phyloP scores from a whole-genome alignment of 768 basidiomycete species.

The Leccinum pellstonianum region DNA sequence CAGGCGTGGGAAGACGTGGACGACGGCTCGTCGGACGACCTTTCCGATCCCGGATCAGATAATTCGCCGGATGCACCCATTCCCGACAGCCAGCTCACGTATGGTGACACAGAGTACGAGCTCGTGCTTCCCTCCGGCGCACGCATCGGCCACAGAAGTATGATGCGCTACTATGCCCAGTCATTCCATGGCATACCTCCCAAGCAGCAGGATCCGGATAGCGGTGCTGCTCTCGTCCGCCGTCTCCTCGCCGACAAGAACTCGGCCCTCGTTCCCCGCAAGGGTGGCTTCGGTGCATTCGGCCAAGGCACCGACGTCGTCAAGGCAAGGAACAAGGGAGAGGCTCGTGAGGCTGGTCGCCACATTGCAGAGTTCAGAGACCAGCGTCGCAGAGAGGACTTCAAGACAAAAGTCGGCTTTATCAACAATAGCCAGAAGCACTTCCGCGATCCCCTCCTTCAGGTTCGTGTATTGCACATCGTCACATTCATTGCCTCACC shows the following conservation, averaged over 20 bases:
- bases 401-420: conserved; percentile 81
- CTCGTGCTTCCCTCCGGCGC: conserved; percentile 92
- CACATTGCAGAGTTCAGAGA: conserved; percentile 85
- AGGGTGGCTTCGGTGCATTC: conserved; percentile 84
- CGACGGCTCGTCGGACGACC: conserved; percentile 17
- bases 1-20: conserved; percentile 39
- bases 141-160: conserved; percentile 87
- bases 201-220: conserved; percentile 61
- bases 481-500: background rate
- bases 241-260: conserved; percentile 78
- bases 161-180: conserved; percentile 86
- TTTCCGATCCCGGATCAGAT: conserved; percentile 26
- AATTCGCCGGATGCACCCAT: conserved; percentile 34
- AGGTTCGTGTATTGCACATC: conserved; percentile 33
- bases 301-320: conserved; percentile 81
- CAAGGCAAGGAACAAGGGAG: conserved; percentile 91
- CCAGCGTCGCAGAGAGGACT: conserved; percentile 72
- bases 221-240: conserved; percentile 74
- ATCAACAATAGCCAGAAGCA: conserved; percentile 88
- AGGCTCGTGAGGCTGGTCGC: conserved; percentile 88
- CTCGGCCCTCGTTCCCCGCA: conserved; percentile 78
- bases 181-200: conserved; percentile 53
- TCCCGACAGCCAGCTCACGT: conserved; percentile 58
- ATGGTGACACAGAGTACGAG: conserved; percentile 80
- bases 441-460: conserved; percentile 70